A percentile compares a stretch with the other conserved stretches of the same genome.
Evolutionary conservation across 225 moss, liverwort and hornwort genomes (phyloP).

Genomic region (Bryoerythrophyllum caledonicum): DNA sequence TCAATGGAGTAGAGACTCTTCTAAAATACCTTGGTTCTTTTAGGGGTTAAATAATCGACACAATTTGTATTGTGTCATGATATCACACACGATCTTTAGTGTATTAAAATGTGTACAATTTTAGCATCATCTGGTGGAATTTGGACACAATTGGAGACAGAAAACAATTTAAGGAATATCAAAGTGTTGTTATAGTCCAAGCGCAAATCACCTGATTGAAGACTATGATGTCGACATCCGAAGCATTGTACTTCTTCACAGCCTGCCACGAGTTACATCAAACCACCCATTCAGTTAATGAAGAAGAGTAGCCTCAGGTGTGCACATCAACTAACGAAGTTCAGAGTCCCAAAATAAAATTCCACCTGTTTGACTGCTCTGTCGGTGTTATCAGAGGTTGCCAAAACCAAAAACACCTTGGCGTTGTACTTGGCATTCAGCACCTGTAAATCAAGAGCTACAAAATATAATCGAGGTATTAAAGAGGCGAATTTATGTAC

Average conservation of each 20-base stretch:
- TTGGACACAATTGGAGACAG: not conserved
- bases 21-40: too few relatives aligned
- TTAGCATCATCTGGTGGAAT: too few relatives aligned
- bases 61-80: too few relatives aligned
- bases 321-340: not conserved
- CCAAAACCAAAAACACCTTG: constrained; percentile 41
- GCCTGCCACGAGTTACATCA: constrained; percentile 31
- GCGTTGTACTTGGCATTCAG: constrained; percentile 52
- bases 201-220: constrained; percentile 50
- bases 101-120: too few relatives aligned
- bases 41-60: too few relatives aligned
- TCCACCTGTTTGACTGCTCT: constrained; percentile 41
- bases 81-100: too few relatives aligned
- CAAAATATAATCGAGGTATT: not conserved
- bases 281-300: not conserved
- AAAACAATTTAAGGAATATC: not conserved
- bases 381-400: constrained; percentile 60
- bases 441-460: constrained; percentile 34
- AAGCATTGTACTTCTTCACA: constrained; percentile 42
- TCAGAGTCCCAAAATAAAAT: not conserved
- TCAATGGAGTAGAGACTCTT: too few relatives aligned
- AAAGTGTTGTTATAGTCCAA: not conserved
- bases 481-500: too few relatives aligned
- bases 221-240: constrained; percentile 31
- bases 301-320: not conserved